These are phyloP conservation scores for Musa balbisiana DNA, from an alignment of 202 grass and related monocot genomes.

Conservation along the genomic window DNA sequence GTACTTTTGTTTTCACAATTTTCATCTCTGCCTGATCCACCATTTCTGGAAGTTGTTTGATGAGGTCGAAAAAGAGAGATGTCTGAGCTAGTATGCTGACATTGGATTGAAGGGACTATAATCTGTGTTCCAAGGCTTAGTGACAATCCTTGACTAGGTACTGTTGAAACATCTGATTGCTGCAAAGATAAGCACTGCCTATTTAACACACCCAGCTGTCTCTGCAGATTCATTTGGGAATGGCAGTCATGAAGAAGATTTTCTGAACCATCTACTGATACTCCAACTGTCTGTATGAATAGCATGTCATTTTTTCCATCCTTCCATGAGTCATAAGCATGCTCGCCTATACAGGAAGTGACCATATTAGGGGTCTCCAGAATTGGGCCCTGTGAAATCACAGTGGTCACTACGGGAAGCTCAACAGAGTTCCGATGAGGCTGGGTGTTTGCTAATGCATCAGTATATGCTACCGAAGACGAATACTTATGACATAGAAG, in stretches of 20 bases:
- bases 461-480: constrained; percentile 40
- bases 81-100: constrained; percentile 34
- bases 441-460: constrained; percentile 30
- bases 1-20: constrained; percentile 55
- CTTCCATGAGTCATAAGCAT: constrained; percentile 22
- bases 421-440: constrained; percentile 40
- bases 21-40: constrained; percentile 24
- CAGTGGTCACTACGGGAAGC: constrained; percentile 43
- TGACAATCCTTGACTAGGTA: constrained; percentile 68
- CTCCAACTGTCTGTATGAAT: constrained; percentile 38
- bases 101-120: constrained; percentile 64
- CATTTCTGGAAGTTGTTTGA: constrained; percentile 35
- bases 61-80: constrained; percentile 34
- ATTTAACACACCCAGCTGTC: constrained; percentile 60
- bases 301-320: constrained; percentile 30
- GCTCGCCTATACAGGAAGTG: constrained; percentile 4
- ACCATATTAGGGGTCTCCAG: constrained; percentile 34
- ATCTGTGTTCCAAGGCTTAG: constrained; percentile 79
- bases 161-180: constrained; percentile 35
- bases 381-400: constrained; percentile 48
- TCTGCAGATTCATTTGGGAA: constrained; percentile 43
- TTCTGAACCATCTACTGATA: constrained; percentile 28
- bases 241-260: constrained; percentile 39
- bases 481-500: constrained; percentile 48
- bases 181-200: constrained; percentile 30